Base-by-base conservation (phyloP, 129 eudicot genomes). In the Cynara cardunculus region DNA sequence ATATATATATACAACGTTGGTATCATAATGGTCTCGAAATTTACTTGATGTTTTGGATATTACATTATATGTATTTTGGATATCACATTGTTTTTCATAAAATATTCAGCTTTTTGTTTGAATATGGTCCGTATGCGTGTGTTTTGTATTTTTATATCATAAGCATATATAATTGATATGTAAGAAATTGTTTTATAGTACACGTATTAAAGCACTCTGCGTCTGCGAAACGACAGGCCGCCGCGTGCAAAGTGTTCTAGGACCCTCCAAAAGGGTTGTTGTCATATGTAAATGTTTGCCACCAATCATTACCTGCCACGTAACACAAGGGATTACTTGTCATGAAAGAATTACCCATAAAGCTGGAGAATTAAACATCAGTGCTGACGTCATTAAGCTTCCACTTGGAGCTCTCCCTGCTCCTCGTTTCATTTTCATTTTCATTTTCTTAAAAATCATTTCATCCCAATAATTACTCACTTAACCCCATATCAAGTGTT, bases 201-300 rank as follows among this genome's bases (percentile, higher is more conserved):
- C 81, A 82, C 85, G 77, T 76, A 44, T 76, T 5, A 71, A 26
- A 59, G 72, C 72, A 71, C 82, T 76, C 75, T 70, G 68, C 67
- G 68, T 76, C 73, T 76, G 2, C 22, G 81, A 76, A 64, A n/a
- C 70, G 2, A 25, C n/a, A 37, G 21, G 62, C 34, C 25, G 86
- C 86, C 86, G 78, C 62, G 86, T 82, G 78, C 86, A 56, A 78
- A 70, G 11, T 2, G 5, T 82, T 82, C 82, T 77, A 82, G 85
- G 85, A 76, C 4, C 78, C 77, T 82, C 85, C 73, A 82, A 59
- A 76, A 25, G 6, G 68, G 73, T 34, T 34, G 78, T 34, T n/a
- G 72, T 75, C 69, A 46, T 19, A 32, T 32, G 64, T 22, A 26
- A 73, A 39, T 73, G 10, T 3, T 3, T 30, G 0, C 0, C 12